Percentiles rank a stretch among this genome's conserved stretches.
Conservation (phyloP, 208 protist genomes). For the Crithidia brevicula region DNA sequence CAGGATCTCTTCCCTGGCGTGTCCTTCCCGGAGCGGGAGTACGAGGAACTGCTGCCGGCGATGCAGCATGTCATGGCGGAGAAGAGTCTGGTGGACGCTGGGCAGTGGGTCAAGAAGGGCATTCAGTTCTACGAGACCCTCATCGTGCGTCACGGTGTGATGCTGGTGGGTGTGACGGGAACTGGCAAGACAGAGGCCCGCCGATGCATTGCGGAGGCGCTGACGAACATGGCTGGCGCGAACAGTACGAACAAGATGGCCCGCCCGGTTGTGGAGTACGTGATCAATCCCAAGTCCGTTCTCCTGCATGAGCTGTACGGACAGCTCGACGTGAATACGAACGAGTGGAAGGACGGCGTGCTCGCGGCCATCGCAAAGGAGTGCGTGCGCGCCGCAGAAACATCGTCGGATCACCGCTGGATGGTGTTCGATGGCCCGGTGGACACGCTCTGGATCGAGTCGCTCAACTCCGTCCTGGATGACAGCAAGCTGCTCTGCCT, state of each 20-base stretch:
- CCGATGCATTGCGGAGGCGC: slow-evolving; percentile 77
- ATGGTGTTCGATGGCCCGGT: slow-evolving; percentile 99
- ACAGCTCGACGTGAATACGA: slow-evolving; percentile 93
- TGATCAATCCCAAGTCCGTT: slow-evolving; percentile 98
- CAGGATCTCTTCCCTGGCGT: slow-evolving; percentile 98
- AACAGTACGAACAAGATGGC: slow-evolving; percentile 78
- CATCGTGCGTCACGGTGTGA: slow-evolving; percentile 98
- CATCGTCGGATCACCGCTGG: slow-evolving; percentile 93
- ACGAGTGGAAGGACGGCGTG: slow-evolving; percentile 95
- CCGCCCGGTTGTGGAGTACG: slow-evolving; percentile 87
- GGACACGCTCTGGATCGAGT: slow-evolving; percentile 99
- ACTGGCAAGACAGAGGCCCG: slow-evolving; percentile 95
- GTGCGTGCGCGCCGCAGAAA: slow-evolving; percentile 84
- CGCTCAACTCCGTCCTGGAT: slow-evolving; percentile 98
- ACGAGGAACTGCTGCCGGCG: slow-evolving; percentile 90
- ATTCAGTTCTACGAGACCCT: slow-evolving; percentile 99
- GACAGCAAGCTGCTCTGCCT: slow-evolving; percentile 98
- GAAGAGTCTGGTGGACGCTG: slow-evolving; percentile 79
- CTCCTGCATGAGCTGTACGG: slow-evolving; percentile 98
- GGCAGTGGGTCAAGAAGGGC: slow-evolving; percentile 94
- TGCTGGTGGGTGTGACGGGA: slow-evolving; percentile 98
- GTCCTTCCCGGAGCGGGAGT: slow-evolving; percentile 93
- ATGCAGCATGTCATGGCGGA: slow-evolving; percentile 81
- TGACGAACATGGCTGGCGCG: slow-evolving; percentile 66
- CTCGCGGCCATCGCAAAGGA: slow-evolving; percentile 91